A percentile compares a stretch with the other conserved stretches of the same genome.
These are phyloP conservation scores for Aspergillus wentii DNA, from an alignment of 495 filamentous ascomycete species.

Conservation along the genomic window DNA sequence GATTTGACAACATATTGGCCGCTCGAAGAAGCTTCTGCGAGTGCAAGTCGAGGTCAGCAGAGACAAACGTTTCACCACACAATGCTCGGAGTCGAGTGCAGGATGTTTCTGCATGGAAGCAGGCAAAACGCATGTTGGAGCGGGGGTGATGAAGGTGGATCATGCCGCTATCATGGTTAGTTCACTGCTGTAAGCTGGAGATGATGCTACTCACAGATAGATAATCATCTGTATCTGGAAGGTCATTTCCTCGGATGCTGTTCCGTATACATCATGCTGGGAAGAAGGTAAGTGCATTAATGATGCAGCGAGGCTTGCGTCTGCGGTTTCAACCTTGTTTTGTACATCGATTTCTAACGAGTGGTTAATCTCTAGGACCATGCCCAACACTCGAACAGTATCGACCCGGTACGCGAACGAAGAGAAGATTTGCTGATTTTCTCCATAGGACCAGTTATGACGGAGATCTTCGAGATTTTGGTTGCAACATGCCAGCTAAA, in stretches of 20 bases:
- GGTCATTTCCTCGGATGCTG: constrained; percentile 67
- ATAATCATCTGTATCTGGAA: constrained; percentile 75
- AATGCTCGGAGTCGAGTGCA: constrained; percentile 15
- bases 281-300: constrained; percentile 58
- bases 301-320: constrained; percentile 65
- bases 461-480: constrained; percentile 9
- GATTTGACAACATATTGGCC: constrained; percentile 63
- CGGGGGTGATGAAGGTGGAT: constrained; percentile 73
- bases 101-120: constrained; percentile 16
- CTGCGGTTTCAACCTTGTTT: constrained; percentile 38
- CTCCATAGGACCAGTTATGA: constrained; percentile 8
- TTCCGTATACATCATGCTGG: constrained; percentile 58
- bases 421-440: constrained; percentile 5
- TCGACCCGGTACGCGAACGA: constrained; percentile 33
- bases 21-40: constrained; percentile 66
- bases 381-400: constrained; percentile 58
- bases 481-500: constrained; percentile 4
- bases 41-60: constrained; percentile 43
- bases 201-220: constrained; percentile 15
- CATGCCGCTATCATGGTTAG: constrained; percentile 32
- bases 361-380: constrained; percentile 51
- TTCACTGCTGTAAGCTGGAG: background rate
- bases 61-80: too few relatives aligned
- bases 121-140: constrained; percentile 29
- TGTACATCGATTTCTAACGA: constrained; percentile 11